phyloP scores from a whole-genome alignment of 2,329 filamentous ascomycete genomes.

The Fusarium siculi region DNA sequence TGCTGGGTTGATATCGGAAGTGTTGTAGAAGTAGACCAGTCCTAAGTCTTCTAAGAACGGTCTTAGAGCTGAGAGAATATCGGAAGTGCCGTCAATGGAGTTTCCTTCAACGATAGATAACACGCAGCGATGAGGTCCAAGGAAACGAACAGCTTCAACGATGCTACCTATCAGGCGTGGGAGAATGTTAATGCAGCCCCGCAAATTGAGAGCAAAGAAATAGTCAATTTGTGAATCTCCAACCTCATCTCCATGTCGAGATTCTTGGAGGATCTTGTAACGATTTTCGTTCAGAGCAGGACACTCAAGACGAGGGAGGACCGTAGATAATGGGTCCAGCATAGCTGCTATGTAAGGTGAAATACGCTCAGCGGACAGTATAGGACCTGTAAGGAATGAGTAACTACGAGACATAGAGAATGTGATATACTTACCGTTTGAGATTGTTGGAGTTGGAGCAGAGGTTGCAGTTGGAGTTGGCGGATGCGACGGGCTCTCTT shows the following conservation, averaged over 20 bases:
- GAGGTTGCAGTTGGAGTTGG: neutral
- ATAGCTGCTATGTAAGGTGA: conserved; percentile 45
- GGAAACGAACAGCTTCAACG: conserved; percentile 59
- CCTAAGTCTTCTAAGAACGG: conserved; percentile 53
- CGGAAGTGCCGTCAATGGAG: conserved; percentile 64
- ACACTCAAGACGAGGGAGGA: conserved; percentile 44
- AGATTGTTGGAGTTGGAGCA: neutral
- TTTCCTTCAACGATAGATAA: conserved; percentile 67
- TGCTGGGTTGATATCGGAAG: conserved; percentile 56
- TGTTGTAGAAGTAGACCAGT: conserved; percentile 54
- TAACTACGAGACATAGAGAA: fast-evolving
- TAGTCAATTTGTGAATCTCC: conserved; percentile 46
- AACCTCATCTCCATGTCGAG: neutral
- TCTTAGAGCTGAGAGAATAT: conserved; percentile 57
- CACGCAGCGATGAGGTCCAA: conserved; percentile 61
- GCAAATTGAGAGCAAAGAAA: conserved; percentile 65
- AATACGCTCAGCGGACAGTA: conserved; percentile 29
- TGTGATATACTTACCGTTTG: conserved; percentile 4
- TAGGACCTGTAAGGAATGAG: conserved; percentile 46
- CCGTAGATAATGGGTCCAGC: conserved; percentile 39
- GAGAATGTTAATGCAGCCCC: conserved; percentile 57
- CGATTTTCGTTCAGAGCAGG: conserved; percentile 36
- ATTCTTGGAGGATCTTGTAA: conserved; percentile 36
- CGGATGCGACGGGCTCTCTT: neutral
- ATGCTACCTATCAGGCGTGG: conserved; percentile 63